phyloP scores from a whole-genome alignment of 768 basidiomycete species.

The Amylocystis lapponica region DNA sequence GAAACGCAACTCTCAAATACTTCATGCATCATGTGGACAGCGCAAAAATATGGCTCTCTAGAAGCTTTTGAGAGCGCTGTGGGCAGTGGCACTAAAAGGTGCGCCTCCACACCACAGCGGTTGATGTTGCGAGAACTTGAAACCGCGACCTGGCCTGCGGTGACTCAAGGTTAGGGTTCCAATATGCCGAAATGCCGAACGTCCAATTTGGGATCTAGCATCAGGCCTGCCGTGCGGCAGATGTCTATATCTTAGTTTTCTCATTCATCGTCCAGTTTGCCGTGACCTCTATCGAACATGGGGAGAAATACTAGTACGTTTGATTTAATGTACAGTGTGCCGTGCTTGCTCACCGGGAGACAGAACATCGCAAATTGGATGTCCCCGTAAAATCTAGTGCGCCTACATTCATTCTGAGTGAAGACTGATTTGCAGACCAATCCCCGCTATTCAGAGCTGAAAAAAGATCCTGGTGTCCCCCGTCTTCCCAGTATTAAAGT shows the following conservation, averaged over 20 bases:
- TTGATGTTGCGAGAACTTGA: background rate
- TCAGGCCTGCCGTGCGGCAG: background rate
- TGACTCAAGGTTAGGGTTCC: background rate
- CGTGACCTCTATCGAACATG: background rate
- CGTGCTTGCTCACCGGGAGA: background rate
- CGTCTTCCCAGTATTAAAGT: slow-evolving; percentile 71
- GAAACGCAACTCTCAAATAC: background rate
- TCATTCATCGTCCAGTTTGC: background rate
- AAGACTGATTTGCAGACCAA: background rate
- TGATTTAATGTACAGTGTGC: background rate
- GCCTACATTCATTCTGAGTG: background rate
- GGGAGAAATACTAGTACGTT: slow-evolving; percentile 1
- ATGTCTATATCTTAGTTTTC: background rate
- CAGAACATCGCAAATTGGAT: slow-evolving; percentile 35
- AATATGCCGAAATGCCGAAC: background rate
- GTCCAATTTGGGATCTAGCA: background rate
- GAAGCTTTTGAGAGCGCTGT: background rate
- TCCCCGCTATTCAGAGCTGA: slow-evolving; percentile 48
- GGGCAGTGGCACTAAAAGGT: background rate
- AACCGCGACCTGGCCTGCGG: background rate
- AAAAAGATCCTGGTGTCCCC: slow-evolving; percentile 87
- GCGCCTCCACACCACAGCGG: background rate
- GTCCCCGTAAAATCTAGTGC: slow-evolving; percentile 28
- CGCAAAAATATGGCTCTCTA: background rate
- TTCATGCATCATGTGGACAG: slow-evolving; percentile 4